Evolutionary conservation across 2,329 filamentous ascomycete species (phyloP).

Genomic region (Neofusicoccum umdonicola): DNA sequence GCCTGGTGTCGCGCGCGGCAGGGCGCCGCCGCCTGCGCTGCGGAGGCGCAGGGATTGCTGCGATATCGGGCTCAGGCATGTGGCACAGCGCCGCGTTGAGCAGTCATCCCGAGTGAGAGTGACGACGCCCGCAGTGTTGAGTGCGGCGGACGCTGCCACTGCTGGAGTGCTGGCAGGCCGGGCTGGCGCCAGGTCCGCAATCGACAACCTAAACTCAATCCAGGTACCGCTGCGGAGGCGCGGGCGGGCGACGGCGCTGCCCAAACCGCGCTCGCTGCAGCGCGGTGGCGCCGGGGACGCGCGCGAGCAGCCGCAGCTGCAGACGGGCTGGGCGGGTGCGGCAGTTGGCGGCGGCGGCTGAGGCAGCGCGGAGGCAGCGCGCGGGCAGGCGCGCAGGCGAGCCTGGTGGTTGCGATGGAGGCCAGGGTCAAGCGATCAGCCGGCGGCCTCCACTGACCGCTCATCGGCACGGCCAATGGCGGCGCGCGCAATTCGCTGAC

Average conservation of each 20-base stretch:
- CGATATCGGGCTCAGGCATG: neutral
- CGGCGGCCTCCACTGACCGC: conserved; percentile 5
- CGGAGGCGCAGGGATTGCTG: neutral
- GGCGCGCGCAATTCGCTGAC: neutral
- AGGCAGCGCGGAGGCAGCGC: neutral
- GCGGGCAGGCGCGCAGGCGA: neutral
- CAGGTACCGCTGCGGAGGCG: neutral
- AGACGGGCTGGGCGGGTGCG: neutral
- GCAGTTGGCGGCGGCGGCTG: neutral
- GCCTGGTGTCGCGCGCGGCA: neutral
- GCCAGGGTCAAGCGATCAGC: conserved; percentile 10
- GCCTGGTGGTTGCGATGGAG: neutral
- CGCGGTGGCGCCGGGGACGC: neutral
- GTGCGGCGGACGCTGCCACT: too few relatives aligned
- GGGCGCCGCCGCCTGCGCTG: neutral
- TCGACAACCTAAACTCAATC: neutral
- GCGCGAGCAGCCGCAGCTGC: neutral
- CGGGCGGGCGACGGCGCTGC: neutral
- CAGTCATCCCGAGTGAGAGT: neutral
- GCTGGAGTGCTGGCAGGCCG: neutral
- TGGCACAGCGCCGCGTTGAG: neutral
- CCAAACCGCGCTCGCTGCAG: neutral
- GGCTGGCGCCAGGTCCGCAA: neutral
- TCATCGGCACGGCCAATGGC: neutral
- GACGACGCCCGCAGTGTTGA: neutral